These are phyloP conservation scores for Pichia sp. DNA, from an alignment of 1,139 yeast genomes.

Conservation along the genomic window DNA sequence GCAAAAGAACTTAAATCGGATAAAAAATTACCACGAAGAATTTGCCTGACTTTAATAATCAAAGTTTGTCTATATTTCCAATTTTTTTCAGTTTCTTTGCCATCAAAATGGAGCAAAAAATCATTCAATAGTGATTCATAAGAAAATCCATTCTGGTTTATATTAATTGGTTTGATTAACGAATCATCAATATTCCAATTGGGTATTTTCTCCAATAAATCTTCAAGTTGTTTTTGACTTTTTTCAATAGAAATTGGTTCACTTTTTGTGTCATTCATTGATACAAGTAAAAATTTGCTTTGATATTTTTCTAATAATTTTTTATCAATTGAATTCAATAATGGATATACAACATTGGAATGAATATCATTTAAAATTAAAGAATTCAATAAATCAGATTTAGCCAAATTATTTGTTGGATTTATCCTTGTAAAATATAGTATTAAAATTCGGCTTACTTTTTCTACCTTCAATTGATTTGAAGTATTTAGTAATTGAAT, in stretches of 20 bases:
- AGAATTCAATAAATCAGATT: slow-evolving; percentile 45
- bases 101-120: slow-evolving; percentile 42
- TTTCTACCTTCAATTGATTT: slow-evolving; percentile 29
- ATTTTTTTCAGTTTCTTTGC: slow-evolving; percentile 82
- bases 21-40: slow-evolving; percentile 47
- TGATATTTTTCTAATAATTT: slow-evolving; percentile 20
- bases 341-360: slow-evolving; percentile 25
- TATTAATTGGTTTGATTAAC: slow-evolving; percentile 12
- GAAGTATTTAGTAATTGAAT: slow-evolving; percentile 35
- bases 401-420: slow-evolving; percentile 36
- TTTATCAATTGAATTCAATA: slow-evolving; percentile 33
- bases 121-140: slow-evolving; percentile 32
- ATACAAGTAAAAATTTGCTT: no score
- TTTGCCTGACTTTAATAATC: slow-evolving; percentile 49
- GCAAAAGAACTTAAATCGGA: slow-evolving; percentile 4
- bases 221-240: slow-evolving; percentile 9
- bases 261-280: no score
- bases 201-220: slow-evolving; percentile 14
- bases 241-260: slow-evolving; percentile 2
- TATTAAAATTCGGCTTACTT: slow-evolving; percentile 34
- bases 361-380: slow-evolving; percentile 38
- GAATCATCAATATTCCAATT: slow-evolving; percentile 20
- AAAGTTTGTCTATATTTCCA: slow-evolving; percentile 72
- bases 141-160: slow-evolving; percentile 32
- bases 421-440: slow-evolving; percentile 34